Base-by-base conservation (phyloP, 768 basidiomycete genomes). In the Calvatia gigantea region DNA sequence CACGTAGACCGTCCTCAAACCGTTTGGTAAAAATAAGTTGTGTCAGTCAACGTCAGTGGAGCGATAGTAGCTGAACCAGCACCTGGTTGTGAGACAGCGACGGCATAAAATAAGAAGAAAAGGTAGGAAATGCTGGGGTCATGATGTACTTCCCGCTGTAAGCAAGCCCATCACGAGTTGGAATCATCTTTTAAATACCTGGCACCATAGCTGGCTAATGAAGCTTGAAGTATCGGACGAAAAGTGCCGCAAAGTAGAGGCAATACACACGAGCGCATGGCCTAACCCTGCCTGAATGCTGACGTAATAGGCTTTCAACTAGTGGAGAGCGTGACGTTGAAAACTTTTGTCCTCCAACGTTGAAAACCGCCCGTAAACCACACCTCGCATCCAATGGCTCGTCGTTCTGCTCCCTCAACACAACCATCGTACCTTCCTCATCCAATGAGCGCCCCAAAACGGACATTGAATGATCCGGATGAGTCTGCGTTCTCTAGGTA, bases 371-470 rank as follows among this genome's bases (percentile, higher is more conserved):
- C n/a, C n/a, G n/a, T n/a, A n/a, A n/a, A 60, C 44, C 39, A 57
- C 48, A 47, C 45, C 17, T n/a, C 14, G 25, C 49, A 57, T 35
- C 63, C 60, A 60, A 90, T 91, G 89, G 79, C 89, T 60, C 87
- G 89, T 58, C 88, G 89, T 58, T 66, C 71, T 58, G 72, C 72
- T 56, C 82, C 87, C 52, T 68, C 71, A 37, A 68, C 71, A 25
- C 83, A 87, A 51, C 79, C 81, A 31, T 68, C 79, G 15, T 85
- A 84, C 65, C 78, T 87, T 61, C 75, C 81, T 2, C 78, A 77
- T 49, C 72, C 71, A 31, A 70, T 70, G 17, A 62, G 64, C 25
- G 71, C 74, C 15, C 75, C n/a, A 21, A 54, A 71, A 35, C 67
- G 75, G 12, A 69, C 73, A 12, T 67, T 80, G 41, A 66, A 69